phyloP scores from a whole-genome alignment of 2,329 filamentous ascomycete genomes.

The Colletotrichum australisinense region DNA sequence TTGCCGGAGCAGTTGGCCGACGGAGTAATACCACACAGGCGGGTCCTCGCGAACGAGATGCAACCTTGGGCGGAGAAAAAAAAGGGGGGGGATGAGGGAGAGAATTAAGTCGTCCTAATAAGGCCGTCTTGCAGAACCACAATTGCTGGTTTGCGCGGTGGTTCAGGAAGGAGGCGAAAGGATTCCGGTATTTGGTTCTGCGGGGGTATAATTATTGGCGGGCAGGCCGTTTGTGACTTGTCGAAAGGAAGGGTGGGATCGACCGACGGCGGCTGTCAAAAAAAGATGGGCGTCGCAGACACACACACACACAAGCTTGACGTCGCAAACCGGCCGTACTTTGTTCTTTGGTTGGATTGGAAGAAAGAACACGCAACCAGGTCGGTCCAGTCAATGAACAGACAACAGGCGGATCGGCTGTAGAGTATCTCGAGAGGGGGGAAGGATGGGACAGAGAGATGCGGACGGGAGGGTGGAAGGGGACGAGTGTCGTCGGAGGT shows the following conservation, averaged over 20 bases:
- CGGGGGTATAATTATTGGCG: constrained; percentile 32
- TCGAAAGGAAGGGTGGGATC: constrained; percentile 28
- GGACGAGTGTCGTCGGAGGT: constrained; percentile 34
- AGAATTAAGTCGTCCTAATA: constrained; percentile 30
- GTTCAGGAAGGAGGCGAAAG: constrained; percentile 23
- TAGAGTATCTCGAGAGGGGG: not conserved
- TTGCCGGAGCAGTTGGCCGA: constrained; percentile 12
- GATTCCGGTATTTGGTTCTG: constrained; percentile 21
- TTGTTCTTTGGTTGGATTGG: constrained; percentile 10
- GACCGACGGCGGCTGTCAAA: constrained; percentile 24
- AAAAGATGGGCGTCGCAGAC: constrained; percentile 13
- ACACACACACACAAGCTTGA: constrained; percentile 13
- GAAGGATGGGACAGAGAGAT: constrained; percentile 18
- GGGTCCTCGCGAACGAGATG: constrained; percentile 25
- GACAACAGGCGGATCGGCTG: constrained; percentile 15
- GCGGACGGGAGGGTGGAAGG: constrained; percentile 23
- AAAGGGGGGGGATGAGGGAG: constrained; percentile 19
- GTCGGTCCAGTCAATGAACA: constrained; percentile 36
- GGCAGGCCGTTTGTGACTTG: constrained; percentile 24
- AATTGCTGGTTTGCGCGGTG: constrained; percentile 18
- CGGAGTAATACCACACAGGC: constrained; percentile 20
- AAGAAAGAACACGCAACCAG: constrained; percentile 1
- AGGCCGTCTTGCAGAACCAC: constrained; percentile 28
- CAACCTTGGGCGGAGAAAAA: constrained; percentile 21
- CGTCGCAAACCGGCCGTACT: constrained; percentile 1